Conservation (phyloP, 768 basidiomycete genomes). For the Dacryopinax primogenitus region DNA sequence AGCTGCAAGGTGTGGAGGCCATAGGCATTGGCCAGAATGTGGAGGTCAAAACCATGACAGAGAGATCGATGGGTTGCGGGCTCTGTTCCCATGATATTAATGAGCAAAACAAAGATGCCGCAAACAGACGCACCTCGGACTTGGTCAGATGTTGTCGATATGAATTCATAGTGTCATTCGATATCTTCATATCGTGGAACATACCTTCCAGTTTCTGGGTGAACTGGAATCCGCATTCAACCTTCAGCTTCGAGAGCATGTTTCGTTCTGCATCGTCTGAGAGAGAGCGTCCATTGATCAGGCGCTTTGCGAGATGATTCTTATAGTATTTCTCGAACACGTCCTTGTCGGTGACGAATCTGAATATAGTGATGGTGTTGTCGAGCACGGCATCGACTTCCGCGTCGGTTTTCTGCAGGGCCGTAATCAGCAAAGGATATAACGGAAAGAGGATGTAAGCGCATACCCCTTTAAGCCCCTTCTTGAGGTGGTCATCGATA, state of each 20-base stretch:
- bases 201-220: constrained; percentile 97
- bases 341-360: constrained; percentile 89
- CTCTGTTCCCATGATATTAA: constrained; percentile 35
- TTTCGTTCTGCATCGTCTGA: constrained; percentile 96
- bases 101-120: constrained; percentile 8
- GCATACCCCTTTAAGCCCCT: constrained; percentile 85
- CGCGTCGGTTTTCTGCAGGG: constrained; percentile 72
- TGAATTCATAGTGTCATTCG: constrained; percentile 61
- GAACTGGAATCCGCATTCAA: constrained; percentile 92
- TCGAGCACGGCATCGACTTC: constrained; percentile 85
- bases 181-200: constrained; percentile 94
- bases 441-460: neutral
- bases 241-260: constrained; percentile 93
- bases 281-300: constrained; percentile 72
- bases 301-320: constrained; percentile 81
- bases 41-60: constrained; percentile 87
- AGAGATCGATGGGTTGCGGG: constrained; percentile 64
- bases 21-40: constrained; percentile 90
- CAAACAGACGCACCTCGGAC: constrained; percentile 39
- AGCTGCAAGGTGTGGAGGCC: constrained; percentile 43
- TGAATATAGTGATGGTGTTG: constrained; percentile 92
- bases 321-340: constrained; percentile 98
- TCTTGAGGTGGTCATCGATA: constrained; percentile 91
- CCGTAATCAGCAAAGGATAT: neutral
- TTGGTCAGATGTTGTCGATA: constrained; percentile 53